Evolutionary conservation across 2,329 filamentous ascomycete genomes (phyloP).

Genomic region (Aspergillus carbonarius): DNA sequence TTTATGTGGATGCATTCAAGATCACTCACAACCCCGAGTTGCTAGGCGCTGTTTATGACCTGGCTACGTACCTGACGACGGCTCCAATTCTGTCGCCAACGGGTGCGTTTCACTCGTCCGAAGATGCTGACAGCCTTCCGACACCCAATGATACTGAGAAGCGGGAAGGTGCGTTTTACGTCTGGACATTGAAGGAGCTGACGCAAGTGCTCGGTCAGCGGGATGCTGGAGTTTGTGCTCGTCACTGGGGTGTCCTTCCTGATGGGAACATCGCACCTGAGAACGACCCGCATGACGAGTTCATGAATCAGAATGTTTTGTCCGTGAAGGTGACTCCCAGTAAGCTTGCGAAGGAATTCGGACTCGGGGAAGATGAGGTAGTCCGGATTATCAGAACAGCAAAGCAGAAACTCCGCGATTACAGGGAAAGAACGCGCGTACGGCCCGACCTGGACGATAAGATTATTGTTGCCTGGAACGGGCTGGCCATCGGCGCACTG

Average conservation of each 20-base stretch:
- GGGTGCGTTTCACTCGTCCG: slow-evolving; percentile 82
- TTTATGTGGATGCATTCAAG: slow-evolving; percentile 85
- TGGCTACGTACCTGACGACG: slow-evolving; percentile 81
- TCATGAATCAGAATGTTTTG: slow-evolving; percentile 89
- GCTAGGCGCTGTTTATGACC: slow-evolving; percentile 73
- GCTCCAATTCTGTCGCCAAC: slow-evolving; percentile 63
- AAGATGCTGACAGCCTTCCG: slow-evolving; percentile 83
- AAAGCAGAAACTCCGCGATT: slow-evolving; percentile 65
- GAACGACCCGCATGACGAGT: slow-evolving; percentile 88
- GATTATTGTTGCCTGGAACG: slow-evolving; percentile 83
- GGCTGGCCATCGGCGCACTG: slow-evolving; percentile 80
- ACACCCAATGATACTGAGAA: slow-evolving; percentile 74
- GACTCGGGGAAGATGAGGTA: slow-evolving; percentile 68
- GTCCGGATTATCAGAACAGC: slow-evolving; percentile 66
- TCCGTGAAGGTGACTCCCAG: slow-evolving; percentile 66
- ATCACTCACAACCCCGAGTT: slow-evolving; percentile 68
- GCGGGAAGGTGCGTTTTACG: slow-evolving; percentile 88
- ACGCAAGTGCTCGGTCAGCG: slow-evolving; percentile 69
- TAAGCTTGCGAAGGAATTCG: slow-evolving; percentile 73
- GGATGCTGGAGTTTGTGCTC: slow-evolving; percentile 71
- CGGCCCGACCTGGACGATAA: slow-evolving; percentile 83
- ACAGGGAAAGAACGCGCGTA: slow-evolving; percentile 72
- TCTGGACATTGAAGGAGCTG: slow-evolving; percentile 89
- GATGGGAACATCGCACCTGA: slow-evolving; percentile 82
- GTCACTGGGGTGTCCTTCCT: slow-evolving; percentile 78